phyloP scores from a whole-genome alignment of 1,139 yeast species.

The Suhomyces kunorum region DNA sequence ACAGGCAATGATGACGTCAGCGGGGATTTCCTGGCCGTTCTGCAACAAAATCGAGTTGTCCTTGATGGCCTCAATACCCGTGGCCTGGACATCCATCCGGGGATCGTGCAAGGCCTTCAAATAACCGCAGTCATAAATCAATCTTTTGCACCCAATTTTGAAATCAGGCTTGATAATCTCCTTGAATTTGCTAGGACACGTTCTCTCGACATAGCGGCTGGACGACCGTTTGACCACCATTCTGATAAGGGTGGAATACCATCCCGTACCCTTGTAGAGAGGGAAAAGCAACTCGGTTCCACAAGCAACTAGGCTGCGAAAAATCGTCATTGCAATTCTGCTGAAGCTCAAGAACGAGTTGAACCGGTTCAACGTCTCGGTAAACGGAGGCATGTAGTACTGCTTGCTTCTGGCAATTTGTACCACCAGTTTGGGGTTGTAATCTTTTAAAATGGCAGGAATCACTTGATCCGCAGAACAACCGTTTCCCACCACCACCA shows the following conservation, averaged over 20 bases:
- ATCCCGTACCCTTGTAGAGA: slow-evolving; percentile 32
- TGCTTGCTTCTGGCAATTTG: slow-evolving; percentile 43
- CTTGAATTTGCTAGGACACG: slow-evolving; percentile 39
- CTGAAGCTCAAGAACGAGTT: slow-evolving; percentile 30
- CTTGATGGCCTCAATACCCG: slow-evolving; percentile 29
- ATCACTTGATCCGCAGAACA: slow-evolving; percentile 28
- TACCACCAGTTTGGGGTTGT: slow-evolving; percentile 30
- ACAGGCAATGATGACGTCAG: slow-evolving; percentile 48
- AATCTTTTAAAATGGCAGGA: slow-evolving; percentile 31
- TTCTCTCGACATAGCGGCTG: slow-evolving; percentile 30
- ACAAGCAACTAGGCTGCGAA: slow-evolving; percentile 35
- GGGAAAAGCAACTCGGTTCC: slow-evolving; percentile 43
- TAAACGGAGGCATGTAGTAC: slow-evolving; percentile 44
- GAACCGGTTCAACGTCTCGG: slow-evolving; percentile 21
- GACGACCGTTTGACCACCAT: slow-evolving; percentile 25
- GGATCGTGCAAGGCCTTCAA: slow-evolving; percentile 37
- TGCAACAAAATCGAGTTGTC: slow-evolving; percentile 33
- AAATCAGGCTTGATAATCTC: slow-evolving; percentile 37
- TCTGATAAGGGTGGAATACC: slow-evolving; percentile 30
- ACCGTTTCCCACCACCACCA: slow-evolving; percentile 28
- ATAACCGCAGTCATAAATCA: slow-evolving; percentile 42
- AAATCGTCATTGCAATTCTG: slow-evolving; percentile 29
- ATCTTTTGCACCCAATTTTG: slow-evolving; percentile 47
- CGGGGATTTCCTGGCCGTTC: slow-evolving; percentile 32
- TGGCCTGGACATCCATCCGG: slow-evolving; percentile 29